phyloP scores from a whole-genome alignment of 768 basidiomycete genomes.

The Mycena olivaceomarginata region DNA sequence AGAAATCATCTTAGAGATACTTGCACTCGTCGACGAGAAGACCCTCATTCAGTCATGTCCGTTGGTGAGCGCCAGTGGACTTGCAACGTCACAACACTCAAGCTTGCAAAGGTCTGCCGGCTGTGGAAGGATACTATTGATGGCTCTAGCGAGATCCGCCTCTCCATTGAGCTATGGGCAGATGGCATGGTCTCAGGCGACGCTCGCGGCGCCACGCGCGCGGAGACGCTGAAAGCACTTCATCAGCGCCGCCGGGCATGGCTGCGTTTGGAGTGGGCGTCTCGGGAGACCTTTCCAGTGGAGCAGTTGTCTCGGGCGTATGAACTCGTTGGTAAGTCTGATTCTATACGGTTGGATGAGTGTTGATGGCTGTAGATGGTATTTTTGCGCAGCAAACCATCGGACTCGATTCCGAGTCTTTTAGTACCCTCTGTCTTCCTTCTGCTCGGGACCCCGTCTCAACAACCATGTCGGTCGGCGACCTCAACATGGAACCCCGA shows the following conservation, averaged over 20 bases:
- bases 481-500: neutral
- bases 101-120: conserved; percentile 15
- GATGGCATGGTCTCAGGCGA: conserved; percentile 25
- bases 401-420: conserved; percentile 1
- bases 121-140: conserved; percentile 8
- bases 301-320: conserved; percentile 33
- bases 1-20: conserved; percentile 18
- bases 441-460: neutral
- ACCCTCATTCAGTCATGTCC: neutral
- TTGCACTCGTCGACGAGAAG: neutral
- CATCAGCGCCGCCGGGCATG: conserved; percentile 16
- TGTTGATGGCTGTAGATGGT: neutral
- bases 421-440: conserved; percentile 15
- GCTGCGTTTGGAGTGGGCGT: conserved; percentile 17
- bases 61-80: neutral
- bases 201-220: neutral
- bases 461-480: neutral
- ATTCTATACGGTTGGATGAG: neutral
- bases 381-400: conserved; percentile 19
- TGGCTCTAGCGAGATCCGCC: conserved; percentile 16
- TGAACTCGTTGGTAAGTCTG: conserved; percentile 13
- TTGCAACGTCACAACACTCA: neutral
- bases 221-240: conserved; percentile 17
- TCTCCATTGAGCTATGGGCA: conserved; percentile 30
- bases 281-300: conserved; percentile 18